These are phyloP conservation scores for Lindgomyces ingoldianus DNA, from an alignment of 495 filamentous ascomycete genomes.

Conservation along the genomic window DNA sequence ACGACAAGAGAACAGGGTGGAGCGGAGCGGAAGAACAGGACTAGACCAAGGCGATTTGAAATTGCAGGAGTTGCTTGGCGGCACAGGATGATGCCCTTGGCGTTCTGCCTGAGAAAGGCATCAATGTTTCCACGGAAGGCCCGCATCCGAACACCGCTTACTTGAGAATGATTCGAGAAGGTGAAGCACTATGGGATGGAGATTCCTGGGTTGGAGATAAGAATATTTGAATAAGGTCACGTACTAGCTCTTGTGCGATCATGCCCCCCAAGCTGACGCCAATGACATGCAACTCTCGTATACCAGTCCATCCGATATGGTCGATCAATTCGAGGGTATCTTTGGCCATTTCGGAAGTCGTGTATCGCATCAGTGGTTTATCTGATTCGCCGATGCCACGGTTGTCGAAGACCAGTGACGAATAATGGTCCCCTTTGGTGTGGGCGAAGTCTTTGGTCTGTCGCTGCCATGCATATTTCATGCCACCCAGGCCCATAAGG, in stretches of 20 bases:
- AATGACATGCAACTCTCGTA: constrained; percentile 64
- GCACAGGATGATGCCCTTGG: constrained; percentile 12
- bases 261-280: constrained; percentile 82
- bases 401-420: constrained; percentile 74
- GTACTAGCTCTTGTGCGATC: constrained; percentile 79
- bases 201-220: constrained; percentile 14
- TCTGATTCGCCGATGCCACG: constrained; percentile 75
- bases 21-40: constrained; percentile 17
- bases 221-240: constrained; percentile 9
- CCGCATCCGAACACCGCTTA: constrained; percentile 7
- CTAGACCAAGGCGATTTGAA: neutral
- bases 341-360: constrained; percentile 72
- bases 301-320: constrained; percentile 65
- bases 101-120: constrained; percentile 20
- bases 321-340: constrained; percentile 70
- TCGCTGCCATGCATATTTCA: constrained; percentile 64
- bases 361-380: constrained; percentile 71
- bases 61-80: constrained; percentile 21
- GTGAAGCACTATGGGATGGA: constrained; percentile 26
- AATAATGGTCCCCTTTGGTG: constrained; percentile 63
- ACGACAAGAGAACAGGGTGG: constrained; percentile 3
- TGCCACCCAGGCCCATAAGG: constrained; percentile 48
- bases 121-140: constrained; percentile 9
- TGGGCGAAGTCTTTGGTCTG: constrained; percentile 78
- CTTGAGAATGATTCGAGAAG: constrained; percentile 1